phyloP scores from a whole-genome alignment of 2,329 filamentous ascomycete species.

The Colletotrichum neosansevieriae region DNA sequence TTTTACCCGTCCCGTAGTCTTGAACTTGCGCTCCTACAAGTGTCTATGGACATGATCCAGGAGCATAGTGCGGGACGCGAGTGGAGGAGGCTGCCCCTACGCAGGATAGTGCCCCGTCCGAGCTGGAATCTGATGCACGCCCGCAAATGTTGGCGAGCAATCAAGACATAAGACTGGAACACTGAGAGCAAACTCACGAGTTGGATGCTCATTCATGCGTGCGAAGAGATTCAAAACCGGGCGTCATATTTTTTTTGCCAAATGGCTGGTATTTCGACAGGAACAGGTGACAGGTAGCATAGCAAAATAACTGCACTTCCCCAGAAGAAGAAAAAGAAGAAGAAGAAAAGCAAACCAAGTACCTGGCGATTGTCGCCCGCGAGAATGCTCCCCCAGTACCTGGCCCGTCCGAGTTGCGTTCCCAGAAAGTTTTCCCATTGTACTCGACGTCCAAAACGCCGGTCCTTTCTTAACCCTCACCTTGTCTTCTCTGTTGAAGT shows the following conservation, averaged over 20 bases:
- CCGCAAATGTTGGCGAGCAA: neutral
- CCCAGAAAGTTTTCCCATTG: neutral
- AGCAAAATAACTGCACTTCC: constrained; percentile 10
- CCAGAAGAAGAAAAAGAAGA: neutral
- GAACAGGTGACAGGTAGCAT: neutral
- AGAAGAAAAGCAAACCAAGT: constrained; percentile 16
- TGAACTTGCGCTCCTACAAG: too few relatives aligned
- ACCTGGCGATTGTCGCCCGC: constrained; percentile 24
- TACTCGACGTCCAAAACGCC: neutral
- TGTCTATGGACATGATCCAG: too few relatives aligned
- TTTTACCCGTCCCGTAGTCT: neutral
- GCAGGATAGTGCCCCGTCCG: too few relatives aligned
- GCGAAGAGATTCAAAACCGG: neutral
- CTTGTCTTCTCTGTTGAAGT: neutral
- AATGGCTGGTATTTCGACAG: neutral
- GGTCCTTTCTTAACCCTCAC: neutral
- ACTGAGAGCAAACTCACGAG: neutral
- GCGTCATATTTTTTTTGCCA: constrained; percentile 4
- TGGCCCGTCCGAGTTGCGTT: constrained; percentile 9
- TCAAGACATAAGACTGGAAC: neutral
- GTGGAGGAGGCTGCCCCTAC: too few relatives aligned
- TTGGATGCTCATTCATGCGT: neutral
- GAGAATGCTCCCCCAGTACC: constrained; percentile 20
- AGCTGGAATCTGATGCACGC: too few relatives aligned
- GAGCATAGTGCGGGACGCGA: too few relatives aligned